These are phyloP conservation scores for Amesomyces nigricolor DNA, from an alignment of 2,329 filamentous ascomycete genomes.

Conservation along the genomic window DNA sequence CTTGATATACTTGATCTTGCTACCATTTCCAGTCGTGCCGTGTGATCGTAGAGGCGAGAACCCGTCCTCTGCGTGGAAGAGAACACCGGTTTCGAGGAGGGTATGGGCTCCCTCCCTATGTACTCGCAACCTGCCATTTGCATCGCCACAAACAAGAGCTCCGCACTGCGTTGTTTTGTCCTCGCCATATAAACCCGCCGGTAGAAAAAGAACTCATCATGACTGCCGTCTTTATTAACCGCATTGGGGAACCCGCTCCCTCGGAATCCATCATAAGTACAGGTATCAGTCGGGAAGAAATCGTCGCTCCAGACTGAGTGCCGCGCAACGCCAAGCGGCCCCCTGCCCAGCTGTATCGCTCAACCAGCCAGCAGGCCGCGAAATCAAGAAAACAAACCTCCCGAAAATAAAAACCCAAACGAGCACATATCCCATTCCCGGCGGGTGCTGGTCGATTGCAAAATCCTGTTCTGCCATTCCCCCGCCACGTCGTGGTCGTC, in stretches of 20 bases:
- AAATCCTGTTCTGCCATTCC: conserved; percentile 22
- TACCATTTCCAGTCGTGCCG: too few relatives aligned
- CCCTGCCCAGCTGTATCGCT: conserved; percentile 7
- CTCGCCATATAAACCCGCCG: not conserved
- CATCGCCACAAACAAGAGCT: not conserved
- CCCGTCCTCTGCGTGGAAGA: too few relatives aligned
- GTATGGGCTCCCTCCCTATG: too few relatives aligned
- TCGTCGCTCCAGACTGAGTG: conserved; percentile 19
- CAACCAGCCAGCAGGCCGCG: conserved; percentile 19
- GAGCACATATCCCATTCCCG: conserved; percentile 23
- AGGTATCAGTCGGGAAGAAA: conserved; percentile 20
- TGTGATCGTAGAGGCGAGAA: too few relatives aligned
- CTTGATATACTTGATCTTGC: too few relatives aligned
- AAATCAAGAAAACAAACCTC: conserved; percentile 26
- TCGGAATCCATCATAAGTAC: conserved; percentile 27
- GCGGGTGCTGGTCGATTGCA: conserved; percentile 22
- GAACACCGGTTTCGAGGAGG: too few relatives aligned
- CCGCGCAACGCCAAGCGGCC: conserved; percentile 20
- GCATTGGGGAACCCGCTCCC: conserved; percentile 21
- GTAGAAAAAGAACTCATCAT: conserved; percentile 9
- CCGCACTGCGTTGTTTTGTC: not conserved
- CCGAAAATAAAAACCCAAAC: conserved; percentile 25
- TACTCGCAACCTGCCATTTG: not conserved
- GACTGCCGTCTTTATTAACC: conserved; percentile 26
- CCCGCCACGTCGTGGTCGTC: conserved; percentile 18